phyloP scores from a whole-genome alignment of 805 yeast genomes.

The Candida vartiovaarae region DNA sequence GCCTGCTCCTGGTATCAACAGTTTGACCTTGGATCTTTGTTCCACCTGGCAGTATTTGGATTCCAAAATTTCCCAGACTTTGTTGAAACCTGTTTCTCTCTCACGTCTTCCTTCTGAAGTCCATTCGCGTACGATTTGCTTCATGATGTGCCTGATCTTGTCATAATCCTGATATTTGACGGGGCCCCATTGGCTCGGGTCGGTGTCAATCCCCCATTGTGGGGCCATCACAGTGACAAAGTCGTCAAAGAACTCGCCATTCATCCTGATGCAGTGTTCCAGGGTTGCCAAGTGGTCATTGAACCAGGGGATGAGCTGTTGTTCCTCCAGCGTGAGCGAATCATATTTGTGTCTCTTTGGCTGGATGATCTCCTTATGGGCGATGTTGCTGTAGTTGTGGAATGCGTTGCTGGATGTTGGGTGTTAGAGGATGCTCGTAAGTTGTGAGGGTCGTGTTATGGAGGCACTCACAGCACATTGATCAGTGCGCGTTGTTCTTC shows the following conservation, averaged over 20 bases:
- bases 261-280: slow-evolving; percentile 36
- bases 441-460: no score
- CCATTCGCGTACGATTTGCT: slow-evolving; percentile 61
- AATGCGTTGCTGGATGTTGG: slow-evolving; percentile 18
- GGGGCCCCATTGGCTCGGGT: slow-evolving; percentile 35
- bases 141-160: slow-evolving; percentile 48
- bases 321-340: slow-evolving; percentile 34
- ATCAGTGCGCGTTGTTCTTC: slow-evolving; percentile 9
- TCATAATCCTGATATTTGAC: slow-evolving; percentile 40
- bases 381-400: slow-evolving; percentile 28
- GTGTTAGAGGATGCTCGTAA: background rate
- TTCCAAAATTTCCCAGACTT: slow-evolving; percentile 28
- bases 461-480: slow-evolving; percentile 2
- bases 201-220: slow-evolving; percentile 42
- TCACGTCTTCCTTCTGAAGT: slow-evolving; percentile 43
- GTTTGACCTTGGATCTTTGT: slow-evolving; percentile 31
- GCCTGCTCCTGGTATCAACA: slow-evolving; percentile 61
- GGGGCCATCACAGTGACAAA: slow-evolving; percentile 38
- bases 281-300: slow-evolving; percentile 33
- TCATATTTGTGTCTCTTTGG: slow-evolving; percentile 29
- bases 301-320: slow-evolving; percentile 43
- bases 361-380: slow-evolving; percentile 24
- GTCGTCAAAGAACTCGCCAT: slow-evolving; percentile 35
- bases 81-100: slow-evolving; percentile 32
- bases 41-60: slow-evolving; percentile 31